Percentiles rank a stretch among this genome's conserved stretches.
Evolutionary conservation across 495 filamentous ascomycete genomes (phyloP).

Genomic region (Penicillium soppii): DNA sequence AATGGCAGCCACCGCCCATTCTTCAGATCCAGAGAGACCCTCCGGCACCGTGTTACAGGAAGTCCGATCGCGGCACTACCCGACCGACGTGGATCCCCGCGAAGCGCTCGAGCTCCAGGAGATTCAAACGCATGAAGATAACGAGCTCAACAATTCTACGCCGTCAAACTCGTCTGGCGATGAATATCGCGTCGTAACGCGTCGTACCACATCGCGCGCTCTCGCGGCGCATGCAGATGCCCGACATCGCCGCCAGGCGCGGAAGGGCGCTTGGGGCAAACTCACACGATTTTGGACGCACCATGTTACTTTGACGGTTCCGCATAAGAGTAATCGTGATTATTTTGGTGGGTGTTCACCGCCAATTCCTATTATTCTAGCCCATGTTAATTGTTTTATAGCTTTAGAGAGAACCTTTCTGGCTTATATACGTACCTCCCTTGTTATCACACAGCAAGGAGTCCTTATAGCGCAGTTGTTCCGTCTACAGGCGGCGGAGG

Average conservation of each 20-base stretch:
- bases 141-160: conserved; percentile 16
- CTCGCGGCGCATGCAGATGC: conserved; percentile 1
- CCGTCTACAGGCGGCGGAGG: conserved; percentile 56
- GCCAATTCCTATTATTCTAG: not conserved
- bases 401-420: conserved; percentile 80
- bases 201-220: conserved; percentile 27
- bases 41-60: conserved; percentile 6
- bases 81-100: conserved; percentile 7
- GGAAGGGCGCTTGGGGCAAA: conserved; percentile 23
- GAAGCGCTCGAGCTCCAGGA: conserved; percentile 32
- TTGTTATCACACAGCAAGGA: conserved; percentile 65
- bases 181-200: conserved; percentile 34
- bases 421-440: conserved; percentile 71
- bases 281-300: conserved; percentile 39
- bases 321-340: conserved; percentile 45
- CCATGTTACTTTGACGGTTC: conserved; percentile 40
- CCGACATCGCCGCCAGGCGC: conserved; percentile 14
- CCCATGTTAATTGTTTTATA: not conserved
- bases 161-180: conserved; percentile 34
- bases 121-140: conserved; percentile 24
- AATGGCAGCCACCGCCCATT: conserved; percentile 4
- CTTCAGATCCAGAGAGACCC: conserved; percentile 1
- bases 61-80: conserved; percentile 12
- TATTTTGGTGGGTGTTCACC: conserved; percentile 35
- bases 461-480: conserved; percentile 69